Base-by-base conservation (phyloP, 2,329 filamentous ascomycete species). In the Aspergillus sp. region DNA sequence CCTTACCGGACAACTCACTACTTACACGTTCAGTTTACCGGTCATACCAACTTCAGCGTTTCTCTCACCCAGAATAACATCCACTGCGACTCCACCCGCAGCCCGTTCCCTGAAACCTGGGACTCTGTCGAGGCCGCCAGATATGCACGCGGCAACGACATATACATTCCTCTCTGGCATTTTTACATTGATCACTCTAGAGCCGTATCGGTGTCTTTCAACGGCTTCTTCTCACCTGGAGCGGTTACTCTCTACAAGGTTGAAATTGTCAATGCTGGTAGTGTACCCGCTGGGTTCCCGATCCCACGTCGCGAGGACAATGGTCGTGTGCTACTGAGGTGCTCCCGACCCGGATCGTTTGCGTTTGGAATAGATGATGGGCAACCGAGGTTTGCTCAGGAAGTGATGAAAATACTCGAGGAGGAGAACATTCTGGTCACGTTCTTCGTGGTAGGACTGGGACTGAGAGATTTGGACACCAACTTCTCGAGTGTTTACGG, bases 281-380 rank as follows among this genome's bases (percentile, higher is more conserved):
- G 23, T 17, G 74, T 88, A 1, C 87, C 88, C 1, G 63, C 75
- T 0, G 74, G 76, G 17, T 82, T 84, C 62, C 78, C 70, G 30
- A 77, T 89, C 8, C 87, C 87, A 1, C 74, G 76, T 59, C 90
- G 90, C 74, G 76, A 88, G 30, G 82, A 86, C 0, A 87, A 82
- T 1, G 87, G 87, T 6, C 81, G 80, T 19, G 78, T 90, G 36
- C 78, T 87, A 49, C 85, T 89, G 67, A 79, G 83, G 6, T 90
- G 88, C 79, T 87, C 84, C 65, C 82, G 87, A 17, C 87, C 87
- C 50, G 89, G 89, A 76, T 87, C 84, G 0, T 90, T 91, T 70
- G 88, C 88, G 1, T 90, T 91, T 72, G 88, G 87, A 53, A 90
- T 91, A 64, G 88, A 90, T 70, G 88, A 91, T 71, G 88, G 88